A percentile compares a stretch with the other conserved stretches of the same genome.
Evolutionary conservation across 352 stramenopile genomes (phyloP).

Genomic region (Saprolegnia parasitica): DNA sequence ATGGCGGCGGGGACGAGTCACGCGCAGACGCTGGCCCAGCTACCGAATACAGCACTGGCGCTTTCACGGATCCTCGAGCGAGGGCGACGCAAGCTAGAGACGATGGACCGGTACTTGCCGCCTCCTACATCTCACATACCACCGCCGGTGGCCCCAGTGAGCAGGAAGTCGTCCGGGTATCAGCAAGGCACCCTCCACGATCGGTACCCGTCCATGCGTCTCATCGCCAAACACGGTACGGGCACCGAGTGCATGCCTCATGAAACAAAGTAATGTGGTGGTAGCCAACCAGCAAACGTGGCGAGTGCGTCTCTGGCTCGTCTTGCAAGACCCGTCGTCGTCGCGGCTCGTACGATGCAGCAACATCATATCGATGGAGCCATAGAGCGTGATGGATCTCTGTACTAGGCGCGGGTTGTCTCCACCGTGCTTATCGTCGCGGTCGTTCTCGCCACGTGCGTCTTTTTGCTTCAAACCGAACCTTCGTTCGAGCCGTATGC

Average conservation of each 20-base stretch:
- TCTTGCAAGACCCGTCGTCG: neutral
- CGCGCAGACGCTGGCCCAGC: too few relatives aligned
- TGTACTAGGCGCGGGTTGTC: too few relatives aligned
- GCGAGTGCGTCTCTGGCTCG: neutral
- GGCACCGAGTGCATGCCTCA: too few relatives aligned
- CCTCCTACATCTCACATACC: neutral
- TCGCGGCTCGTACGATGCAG: neutral
- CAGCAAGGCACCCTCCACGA: neutral
- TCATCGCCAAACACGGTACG: neutral
- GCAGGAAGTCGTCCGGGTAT: neutral
- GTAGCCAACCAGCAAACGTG: neutral
- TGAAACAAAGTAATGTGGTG: neutral
- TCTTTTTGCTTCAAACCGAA: too few relatives aligned
- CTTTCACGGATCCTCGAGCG: neutral
- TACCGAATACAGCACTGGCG: neutral
- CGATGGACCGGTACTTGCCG: neutral
- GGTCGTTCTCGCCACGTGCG: too few relatives aligned
- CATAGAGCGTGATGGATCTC: too few relatives aligned
- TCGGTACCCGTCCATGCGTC: neutral
- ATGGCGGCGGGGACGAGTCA: neutral
- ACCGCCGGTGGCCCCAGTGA: too few relatives aligned
- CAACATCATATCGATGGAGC: too few relatives aligned
- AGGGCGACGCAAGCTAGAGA: neutral
- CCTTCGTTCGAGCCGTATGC: too few relatives aligned
- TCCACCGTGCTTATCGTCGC: too few relatives aligned